Evolutionary conservation across 345 rosid species (phyloP), one percentile per base, ranked within the genome.

Genomic region (Brassica incana): DNA sequence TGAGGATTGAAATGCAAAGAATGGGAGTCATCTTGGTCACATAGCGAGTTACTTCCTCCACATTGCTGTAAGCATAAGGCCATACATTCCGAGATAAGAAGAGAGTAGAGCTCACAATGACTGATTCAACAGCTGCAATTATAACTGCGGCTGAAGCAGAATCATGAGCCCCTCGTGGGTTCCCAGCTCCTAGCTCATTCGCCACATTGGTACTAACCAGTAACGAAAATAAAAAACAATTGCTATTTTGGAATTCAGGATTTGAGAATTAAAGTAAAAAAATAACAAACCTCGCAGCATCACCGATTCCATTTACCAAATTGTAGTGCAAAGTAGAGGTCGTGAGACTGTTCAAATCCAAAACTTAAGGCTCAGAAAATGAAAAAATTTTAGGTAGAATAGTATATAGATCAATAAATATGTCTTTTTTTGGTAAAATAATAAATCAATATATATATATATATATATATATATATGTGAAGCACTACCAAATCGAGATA

Each of bases 401-500:
- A 2, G 50, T 43, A 43, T 2, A 43, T 43, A 43, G 2, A 38
- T 35, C 38, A 35, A 35, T 35, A 35, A 5, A 35, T 35, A 29
- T 29, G 32, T 29, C 32, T 29, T 29, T 29, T 29, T 29, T 29
- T 29, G 32, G 32, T 29, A 29, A 29, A 29, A 29, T 29, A 35
- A 35, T 35, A 35, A 35, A 35, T 35, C 38, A 35, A 35, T 35
- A 35, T 35, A 35, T 35, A 35, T 6, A 6, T 36, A 36, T 36
- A 36, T 36, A 36, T 36, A 8, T 38, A 8, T 38, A 27, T 50
- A 8, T 29, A 25, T 1, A 1, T 6, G 70, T 40, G 5, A 78
- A 27, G 30, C 74, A 83, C 71, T 84, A 88, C 88, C 90, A 88
- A 52, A 86, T 77, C 0, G 91, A 85, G 43, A 89, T 78, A 59